phyloP scores from a whole-genome alignment of 305 asterid species.

The Fraxinus sp. region DNA sequence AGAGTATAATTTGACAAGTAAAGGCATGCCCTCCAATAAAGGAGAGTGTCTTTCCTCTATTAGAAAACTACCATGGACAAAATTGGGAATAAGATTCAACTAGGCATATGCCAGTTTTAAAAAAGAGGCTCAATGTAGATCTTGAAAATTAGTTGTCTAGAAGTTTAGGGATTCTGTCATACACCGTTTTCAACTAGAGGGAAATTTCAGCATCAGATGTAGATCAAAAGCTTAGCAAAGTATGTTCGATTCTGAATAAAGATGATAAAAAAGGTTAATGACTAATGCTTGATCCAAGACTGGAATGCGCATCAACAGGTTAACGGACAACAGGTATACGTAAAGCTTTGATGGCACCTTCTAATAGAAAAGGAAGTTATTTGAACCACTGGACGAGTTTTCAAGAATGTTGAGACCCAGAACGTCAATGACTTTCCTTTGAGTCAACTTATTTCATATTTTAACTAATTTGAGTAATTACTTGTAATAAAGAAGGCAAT shows the following conservation, averaged over 20 bases:
- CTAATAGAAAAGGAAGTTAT: neutral
- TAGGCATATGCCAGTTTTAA: neutral
- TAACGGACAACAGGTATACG: neutral
- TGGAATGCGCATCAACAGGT: neutral
- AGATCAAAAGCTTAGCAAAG: neutral
- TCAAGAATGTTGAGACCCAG: neutral
- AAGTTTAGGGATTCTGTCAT: neutral
- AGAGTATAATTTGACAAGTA: neutral
- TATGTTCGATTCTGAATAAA: neutral
- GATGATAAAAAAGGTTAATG: neutral
- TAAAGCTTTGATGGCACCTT: neutral
- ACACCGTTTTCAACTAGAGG: neutral
- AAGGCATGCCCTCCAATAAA: no score
- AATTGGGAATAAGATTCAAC: neutral
- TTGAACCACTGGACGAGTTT: neutral
- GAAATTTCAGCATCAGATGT: neutral
- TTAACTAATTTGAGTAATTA: neutral
- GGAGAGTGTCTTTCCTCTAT: no score
- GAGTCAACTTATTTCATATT: neutral
- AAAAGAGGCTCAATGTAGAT: neutral
- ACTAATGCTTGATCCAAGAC: neutral
- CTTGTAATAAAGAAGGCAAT: neutral
- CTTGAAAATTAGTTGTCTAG: neutral
- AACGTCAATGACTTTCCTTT: neutral
- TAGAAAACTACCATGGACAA: neutral